Conservation (phyloP, 495 filamentous ascomycete genomes). For the Polyplosphaeria fusca region DNA sequence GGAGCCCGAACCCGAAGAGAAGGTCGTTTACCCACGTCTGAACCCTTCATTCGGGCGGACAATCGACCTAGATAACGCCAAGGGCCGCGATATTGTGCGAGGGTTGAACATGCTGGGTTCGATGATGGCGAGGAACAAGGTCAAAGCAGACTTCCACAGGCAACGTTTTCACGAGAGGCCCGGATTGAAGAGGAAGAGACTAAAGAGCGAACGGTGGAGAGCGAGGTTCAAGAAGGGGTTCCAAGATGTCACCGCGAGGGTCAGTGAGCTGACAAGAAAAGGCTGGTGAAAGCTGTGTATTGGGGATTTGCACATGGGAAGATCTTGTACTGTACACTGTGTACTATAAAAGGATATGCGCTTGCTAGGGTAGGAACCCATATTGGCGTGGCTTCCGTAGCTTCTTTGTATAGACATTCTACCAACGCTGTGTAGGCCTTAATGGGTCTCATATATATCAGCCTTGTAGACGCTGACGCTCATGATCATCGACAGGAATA, state of each 20-base stretch:
- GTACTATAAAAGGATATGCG: too few relatives aligned
- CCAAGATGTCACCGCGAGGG: constrained; percentile 54
- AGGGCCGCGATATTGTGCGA: constrained; percentile 51
- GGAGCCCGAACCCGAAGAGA: constrained; percentile 12
- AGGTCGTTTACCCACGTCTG: constrained; percentile 36
- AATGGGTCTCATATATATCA: too few relatives aligned
- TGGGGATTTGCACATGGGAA: too few relatives aligned
- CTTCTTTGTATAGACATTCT: too few relatives aligned
- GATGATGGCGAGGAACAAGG: constrained; percentile 50
- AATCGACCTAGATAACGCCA: constrained; percentile 46
- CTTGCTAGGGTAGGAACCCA: too few relatives aligned
- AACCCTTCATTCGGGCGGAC: constrained; percentile 52
- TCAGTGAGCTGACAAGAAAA: constrained; percentile 63
- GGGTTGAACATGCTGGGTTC: constrained; percentile 53
- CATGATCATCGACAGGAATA: too few relatives aligned
- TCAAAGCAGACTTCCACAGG: constrained; percentile 47
- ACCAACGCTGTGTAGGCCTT: too few relatives aligned
- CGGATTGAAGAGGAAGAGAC: constrained; percentile 70
- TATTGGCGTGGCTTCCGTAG: too few relatives aligned
- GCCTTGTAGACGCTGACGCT: too few relatives aligned
- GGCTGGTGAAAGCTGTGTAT: constrained; percentile 63
- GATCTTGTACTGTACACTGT: too few relatives aligned
- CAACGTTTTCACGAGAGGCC: constrained; percentile 70
- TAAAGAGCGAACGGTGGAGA: constrained; percentile 63
- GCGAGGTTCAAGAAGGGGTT: constrained; percentile 65